These are phyloP conservation scores for Centaurea solstitialis DNA, from an alignment of 129 eudicot genomes.

Conservation along the genomic window DNA sequence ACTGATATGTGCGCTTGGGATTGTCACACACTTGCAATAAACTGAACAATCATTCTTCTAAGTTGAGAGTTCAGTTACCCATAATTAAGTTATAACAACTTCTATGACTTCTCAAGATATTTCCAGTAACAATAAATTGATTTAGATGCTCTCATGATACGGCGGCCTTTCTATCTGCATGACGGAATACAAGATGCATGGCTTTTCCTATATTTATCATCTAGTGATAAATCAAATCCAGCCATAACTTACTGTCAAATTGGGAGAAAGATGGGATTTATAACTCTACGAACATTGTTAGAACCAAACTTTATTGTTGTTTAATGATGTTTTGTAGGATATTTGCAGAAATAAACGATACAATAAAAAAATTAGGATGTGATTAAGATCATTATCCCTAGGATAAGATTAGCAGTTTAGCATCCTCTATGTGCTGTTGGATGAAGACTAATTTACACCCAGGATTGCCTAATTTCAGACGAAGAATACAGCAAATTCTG, in stretches of 20 bases:
- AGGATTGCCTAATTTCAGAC: neutral
- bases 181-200: neutral
- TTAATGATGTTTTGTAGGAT: neutral
- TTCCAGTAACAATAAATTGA: neutral
- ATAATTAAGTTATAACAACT: slow-evolving; percentile 11
- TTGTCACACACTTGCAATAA: neutral
- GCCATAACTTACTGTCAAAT: neutral
- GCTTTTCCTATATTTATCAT: neutral
- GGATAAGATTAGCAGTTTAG: neutral
- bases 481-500: neutral
- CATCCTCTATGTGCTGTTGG: neutral
- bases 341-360: neutral
- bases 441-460: neutral
- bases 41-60: neutral
- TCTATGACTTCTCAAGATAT: slow-evolving; percentile 12
- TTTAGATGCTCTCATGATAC: neutral
- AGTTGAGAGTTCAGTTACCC: neutral
- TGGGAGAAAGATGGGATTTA: neutral
- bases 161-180: neutral
- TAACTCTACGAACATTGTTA: neutral
- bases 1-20: slow-evolving; percentile 4
- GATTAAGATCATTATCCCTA: neutral
- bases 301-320: neutral
- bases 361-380: neutral
- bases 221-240: neutral